phyloP scores from a whole-genome alignment of 805 yeast genomes.

The Maudiozyma saulgeensis region DNA sequence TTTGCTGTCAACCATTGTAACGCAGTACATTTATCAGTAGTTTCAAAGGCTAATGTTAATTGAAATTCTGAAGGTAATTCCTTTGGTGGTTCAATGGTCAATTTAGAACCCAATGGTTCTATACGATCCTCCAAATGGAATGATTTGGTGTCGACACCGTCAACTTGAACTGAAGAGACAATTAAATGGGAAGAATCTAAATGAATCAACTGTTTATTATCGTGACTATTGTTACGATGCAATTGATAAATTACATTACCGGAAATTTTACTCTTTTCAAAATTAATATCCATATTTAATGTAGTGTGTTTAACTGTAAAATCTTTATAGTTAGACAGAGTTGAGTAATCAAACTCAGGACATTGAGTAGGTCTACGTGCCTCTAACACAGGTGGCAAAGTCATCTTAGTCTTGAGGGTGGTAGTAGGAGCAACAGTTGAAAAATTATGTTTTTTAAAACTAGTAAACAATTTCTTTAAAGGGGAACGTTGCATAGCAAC shows the following conservation, averaged over 20 bases:
- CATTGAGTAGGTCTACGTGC: slow-evolving; percentile 23
- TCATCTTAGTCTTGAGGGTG: background rate
- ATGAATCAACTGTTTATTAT: slow-evolving; percentile 20
- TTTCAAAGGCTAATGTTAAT: slow-evolving; percentile 45
- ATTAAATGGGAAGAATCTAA: slow-evolving; percentile 63
- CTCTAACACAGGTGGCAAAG: slow-evolving; percentile 23
- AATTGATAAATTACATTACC: slow-evolving; percentile 51
- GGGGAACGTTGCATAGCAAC: no score
- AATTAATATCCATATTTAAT: slow-evolving; percentile 45
- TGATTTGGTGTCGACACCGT: slow-evolving; percentile 26
- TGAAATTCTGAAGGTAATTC: slow-evolving; percentile 7
- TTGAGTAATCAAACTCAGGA: slow-evolving; percentile 64
- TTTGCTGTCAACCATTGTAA: slow-evolving; percentile 73
- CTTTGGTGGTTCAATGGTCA: slow-evolving; percentile 27
- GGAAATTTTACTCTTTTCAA: slow-evolving; percentile 39
- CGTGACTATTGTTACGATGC: slow-evolving; percentile 9
- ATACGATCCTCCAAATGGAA: slow-evolving; percentile 32
- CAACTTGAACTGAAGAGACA: slow-evolving; percentile 36
- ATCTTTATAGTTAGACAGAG: slow-evolving; percentile 58
- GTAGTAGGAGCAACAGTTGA: background rate
- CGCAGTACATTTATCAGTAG: slow-evolving; percentile 74
- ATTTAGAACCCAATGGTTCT: slow-evolving; percentile 54
- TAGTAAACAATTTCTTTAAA: no score
- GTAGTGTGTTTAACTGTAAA: slow-evolving; percentile 45
- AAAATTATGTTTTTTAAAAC: background rate